Evolutionary conservation across 768 basidiomycete genomes (phyloP).

Genomic region (Pleurotus tuoliensis): DNA sequence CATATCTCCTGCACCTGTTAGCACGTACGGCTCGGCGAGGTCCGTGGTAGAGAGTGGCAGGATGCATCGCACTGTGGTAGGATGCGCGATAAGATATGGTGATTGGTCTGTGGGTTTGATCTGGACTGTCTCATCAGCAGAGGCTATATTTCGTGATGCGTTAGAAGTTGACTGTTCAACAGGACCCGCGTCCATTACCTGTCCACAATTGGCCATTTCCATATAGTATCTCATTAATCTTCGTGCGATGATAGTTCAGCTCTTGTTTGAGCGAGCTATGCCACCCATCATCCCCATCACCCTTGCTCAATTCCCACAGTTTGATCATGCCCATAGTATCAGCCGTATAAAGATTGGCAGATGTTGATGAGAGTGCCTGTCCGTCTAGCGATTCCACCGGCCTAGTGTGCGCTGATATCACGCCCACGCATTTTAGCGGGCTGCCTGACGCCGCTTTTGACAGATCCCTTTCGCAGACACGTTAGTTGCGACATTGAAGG

Average conservation of each 20-base stretch:
- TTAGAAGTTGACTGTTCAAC: not conserved
- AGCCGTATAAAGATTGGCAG: slow-evolving; percentile 67
- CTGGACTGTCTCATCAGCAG: slow-evolving; percentile 82
- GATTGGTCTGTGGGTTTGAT: slow-evolving; percentile 31
- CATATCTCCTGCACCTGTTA: slow-evolving; percentile 83
- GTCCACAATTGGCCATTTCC: slow-evolving; percentile 84
- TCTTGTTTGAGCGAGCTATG: slow-evolving; percentile 48
- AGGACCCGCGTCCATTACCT: slow-evolving; percentile 41
- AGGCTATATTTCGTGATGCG: slow-evolving; percentile 50
- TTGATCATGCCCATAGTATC: slow-evolving; percentile 93
- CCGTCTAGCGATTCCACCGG: slow-evolving; percentile 80
- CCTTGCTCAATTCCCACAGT: slow-evolving; percentile 64
- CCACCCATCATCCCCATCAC: slow-evolving; percentile 41
- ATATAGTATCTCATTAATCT: slow-evolving; percentile 69
- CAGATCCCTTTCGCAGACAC: slow-evolving; percentile 51
- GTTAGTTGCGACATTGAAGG: not conserved
- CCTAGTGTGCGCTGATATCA: slow-evolving; percentile 80
- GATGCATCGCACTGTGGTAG: slow-evolving; percentile 65
- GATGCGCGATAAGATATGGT: slow-evolving; percentile 40
- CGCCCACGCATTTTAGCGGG: slow-evolving; percentile 52
- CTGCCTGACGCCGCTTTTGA: slow-evolving; percentile 36
- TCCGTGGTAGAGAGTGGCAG: slow-evolving; percentile 64
- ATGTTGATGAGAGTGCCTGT: slow-evolving; percentile 38
- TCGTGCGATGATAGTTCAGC: slow-evolving; percentile 72
- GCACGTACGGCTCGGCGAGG: slow-evolving; percentile 65